Conservation (phyloP, 192 early-diverging fungal genomes). For the Backusella macrospora region DNA sequence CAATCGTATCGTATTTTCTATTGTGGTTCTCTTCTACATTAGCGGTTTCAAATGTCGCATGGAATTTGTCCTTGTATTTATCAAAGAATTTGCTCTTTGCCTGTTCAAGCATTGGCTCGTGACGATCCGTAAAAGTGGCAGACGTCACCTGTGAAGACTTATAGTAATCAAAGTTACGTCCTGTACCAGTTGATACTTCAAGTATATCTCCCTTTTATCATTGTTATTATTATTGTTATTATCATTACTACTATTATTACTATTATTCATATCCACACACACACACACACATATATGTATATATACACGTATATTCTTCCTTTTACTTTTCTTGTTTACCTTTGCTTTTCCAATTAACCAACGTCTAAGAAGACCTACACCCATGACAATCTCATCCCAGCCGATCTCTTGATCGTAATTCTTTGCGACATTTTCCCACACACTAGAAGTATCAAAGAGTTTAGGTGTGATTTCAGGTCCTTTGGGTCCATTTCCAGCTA, state of each 20-base stretch:
- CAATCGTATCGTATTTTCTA: slow-evolving; percentile 59
- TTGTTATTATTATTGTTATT: neutral
- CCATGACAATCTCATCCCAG: slow-evolving; percentile 64
- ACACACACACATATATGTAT: too few relatives aligned
- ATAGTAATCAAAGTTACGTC: slow-evolving; percentile 64
- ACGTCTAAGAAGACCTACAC: slow-evolving; percentile 50
- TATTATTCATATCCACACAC: too few relatives aligned
- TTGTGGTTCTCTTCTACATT: slow-evolving; percentile 40
- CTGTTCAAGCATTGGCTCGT: slow-evolving; percentile 52
- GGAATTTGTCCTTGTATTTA: slow-evolving; percentile 29
- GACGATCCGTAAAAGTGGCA: slow-evolving; percentile 57
- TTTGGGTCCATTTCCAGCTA: neutral
- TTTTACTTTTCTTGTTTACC: slow-evolving; percentile 33
- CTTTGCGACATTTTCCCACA: slow-evolving; percentile 53
- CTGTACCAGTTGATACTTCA: slow-evolving; percentile 67
- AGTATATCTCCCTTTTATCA: slow-evolving; percentile 53
- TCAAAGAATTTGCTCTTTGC: slow-evolving; percentile 42
- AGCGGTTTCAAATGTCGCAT: slow-evolving; percentile 36
- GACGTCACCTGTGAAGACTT: slow-evolving; percentile 39
- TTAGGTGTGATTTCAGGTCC: slow-evolving; percentile 25
- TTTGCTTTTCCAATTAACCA: slow-evolving; percentile 51
- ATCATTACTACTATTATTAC: neutral
- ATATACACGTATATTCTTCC: too few relatives aligned
- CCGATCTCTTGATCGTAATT: slow-evolving; percentile 61
- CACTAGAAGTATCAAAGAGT: slow-evolving; percentile 39